Evolutionary conservation across 2,329 filamentous ascomycete genomes (phyloP).

Genomic region (Exophiala spinifera): DNA sequence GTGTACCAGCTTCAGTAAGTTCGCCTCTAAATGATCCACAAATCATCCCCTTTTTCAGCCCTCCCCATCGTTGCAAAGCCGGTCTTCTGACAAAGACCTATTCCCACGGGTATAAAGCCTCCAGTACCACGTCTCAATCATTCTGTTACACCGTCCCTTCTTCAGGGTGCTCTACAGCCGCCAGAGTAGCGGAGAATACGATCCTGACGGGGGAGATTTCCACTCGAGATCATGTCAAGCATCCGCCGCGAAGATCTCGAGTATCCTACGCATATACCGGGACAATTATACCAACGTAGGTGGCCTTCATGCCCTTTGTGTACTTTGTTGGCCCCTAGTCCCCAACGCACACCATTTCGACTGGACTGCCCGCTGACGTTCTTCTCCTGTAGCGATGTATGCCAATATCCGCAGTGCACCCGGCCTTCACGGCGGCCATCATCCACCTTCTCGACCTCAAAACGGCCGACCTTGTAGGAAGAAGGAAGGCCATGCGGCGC

Average conservation of each 20-base stretch:
- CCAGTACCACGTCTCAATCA: constrained; percentile 7
- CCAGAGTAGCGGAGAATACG: too few relatives aligned
- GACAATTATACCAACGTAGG: background rate
- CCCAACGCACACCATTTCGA: too few relatives aligned
- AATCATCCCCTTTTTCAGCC: too few relatives aligned
- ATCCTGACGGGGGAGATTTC: background rate
- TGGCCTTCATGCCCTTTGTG: too few relatives aligned
- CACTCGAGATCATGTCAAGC: background rate
- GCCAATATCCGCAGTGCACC: constrained; percentile 6
- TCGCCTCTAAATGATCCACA: too few relatives aligned
- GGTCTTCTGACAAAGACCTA: background rate
- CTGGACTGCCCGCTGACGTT: too few relatives aligned
- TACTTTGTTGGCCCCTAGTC: too few relatives aligned
- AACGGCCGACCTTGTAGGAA: background rate
- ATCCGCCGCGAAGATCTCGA: constrained; percentile 1
- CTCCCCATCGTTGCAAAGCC: too few relatives aligned
- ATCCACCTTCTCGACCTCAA: constrained; percentile 2
- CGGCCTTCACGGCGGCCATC: constrained; percentile 2
- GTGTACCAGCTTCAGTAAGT: constrained; percentile 9
- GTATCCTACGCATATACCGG: constrained; percentile 5
- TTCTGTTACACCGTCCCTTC: constrained; percentile 11
- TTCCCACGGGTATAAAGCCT: background rate
- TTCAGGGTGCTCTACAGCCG: background rate
- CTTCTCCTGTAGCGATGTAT: too few relatives aligned
- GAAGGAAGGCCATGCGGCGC: background rate